Base-by-base conservation (phyloP, 305 asterid species). In the Nicotiana rustica region DNA sequence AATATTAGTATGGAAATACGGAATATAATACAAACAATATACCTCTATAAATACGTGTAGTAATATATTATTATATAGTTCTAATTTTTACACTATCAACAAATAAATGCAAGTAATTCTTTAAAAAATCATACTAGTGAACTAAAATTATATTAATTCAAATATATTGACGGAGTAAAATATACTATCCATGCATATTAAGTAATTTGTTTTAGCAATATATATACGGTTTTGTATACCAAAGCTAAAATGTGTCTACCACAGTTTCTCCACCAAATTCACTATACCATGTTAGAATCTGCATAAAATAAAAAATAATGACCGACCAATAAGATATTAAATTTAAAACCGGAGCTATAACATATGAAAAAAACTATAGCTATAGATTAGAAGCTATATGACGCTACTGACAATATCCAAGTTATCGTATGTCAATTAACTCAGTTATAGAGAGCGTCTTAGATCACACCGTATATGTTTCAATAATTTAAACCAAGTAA, bases 201-300 rank as follows among this genome's bases (percentile, higher is more conserved):
- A 52, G 59, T 4, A 12, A 3, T n/a, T 13, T 0, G 12, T 12
- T 12, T 52, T 52, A 1, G 17, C 4, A 12, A n/a, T n/a, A n/a
- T 2, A 52, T 52, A 52, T 13, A 13, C 1, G 31, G 31, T 29
- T 29, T 29, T 29, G 2, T 29, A 29, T 41, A 7, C 10, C 57
- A 52, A 10, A 12, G 57, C 5, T 0, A 3, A 10, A 52, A 52
- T 61, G 33, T 61, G 19, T 19, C 67, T 13, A 10, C 35, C 14
- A 7, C 31, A 9, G 35, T 61, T 68, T 68, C 9, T 68, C 25
- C 17, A 2, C 1, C 25, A 59, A 44, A 44, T 44, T 44, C 49
- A 44, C 49, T 44, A 44, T 0, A 8, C 8, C 12, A 44, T 38
- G 10, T 8, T n/a, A 14, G 97, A 94, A 93, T 94, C 98, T 94